Base-by-base conservation (phyloP, 805 yeast genomes). In the Cyberlindnera sargentensis region DNA sequence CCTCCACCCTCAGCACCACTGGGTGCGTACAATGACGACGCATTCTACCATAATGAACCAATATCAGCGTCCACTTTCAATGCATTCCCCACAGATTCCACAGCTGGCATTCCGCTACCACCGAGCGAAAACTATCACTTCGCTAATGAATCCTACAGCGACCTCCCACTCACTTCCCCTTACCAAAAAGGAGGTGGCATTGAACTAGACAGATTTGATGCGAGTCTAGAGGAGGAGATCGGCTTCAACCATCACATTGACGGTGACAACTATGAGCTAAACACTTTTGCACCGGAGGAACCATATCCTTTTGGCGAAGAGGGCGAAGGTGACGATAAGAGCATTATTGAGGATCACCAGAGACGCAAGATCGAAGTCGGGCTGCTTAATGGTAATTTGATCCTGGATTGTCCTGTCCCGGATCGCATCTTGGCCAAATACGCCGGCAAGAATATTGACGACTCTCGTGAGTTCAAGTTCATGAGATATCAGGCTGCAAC, bases 401-500 rank as follows among this genome's bases (percentile, higher is more conserved):
- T 88, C 31, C 72, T 88, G 46, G 96, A 88, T 63, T 88, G 95
- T 58, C 95, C 95, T 8, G 90, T 88, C 1, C 80, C 95, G n/a
- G 75, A 77, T 29, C 73, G 77, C 39, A 70, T 88, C 40, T 65
- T 84, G 36, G 64, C 67, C 39, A 77, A 76, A 53, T 82, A 74
- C 54, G 61, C 68, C 39, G 61, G 61, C 2, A 55, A 53, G 49
- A 65, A 76, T 43, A 58, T 68, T 34, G 72, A 68, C 55, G 65
- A 71, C 58, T 57, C 75, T 47, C 52, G 69, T 54, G 84, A 91
- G 68, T 84, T 83, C 71, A 72, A 79, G 31, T 87, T 82, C 55
- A 82, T 91, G 91, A 75, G 98, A 61, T 91, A 90, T 64, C 87
- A 93, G 45, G 97, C 96, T 0, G 89, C 86, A 23, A 91, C 98